Percentiles rank a stretch among this genome's conserved stretches.
phyloP scores from a whole-genome alignment of 441 rosid species.

The Jatropha multifida region DNA sequence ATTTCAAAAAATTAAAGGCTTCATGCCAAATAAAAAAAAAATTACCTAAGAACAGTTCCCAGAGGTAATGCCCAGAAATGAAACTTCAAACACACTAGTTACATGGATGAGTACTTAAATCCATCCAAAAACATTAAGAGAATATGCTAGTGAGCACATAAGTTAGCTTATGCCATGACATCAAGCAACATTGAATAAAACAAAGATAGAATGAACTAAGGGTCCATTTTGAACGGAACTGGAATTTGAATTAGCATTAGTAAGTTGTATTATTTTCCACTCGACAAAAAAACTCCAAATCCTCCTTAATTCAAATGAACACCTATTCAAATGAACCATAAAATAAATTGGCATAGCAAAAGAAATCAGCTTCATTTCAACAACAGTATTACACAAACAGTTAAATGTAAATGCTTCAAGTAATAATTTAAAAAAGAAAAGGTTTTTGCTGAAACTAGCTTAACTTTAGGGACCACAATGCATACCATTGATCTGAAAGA shows the following conservation, averaged over 20 bases:
- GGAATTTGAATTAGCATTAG: no score
- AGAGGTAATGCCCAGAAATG: not conserved
- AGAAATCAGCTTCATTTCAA: not conserved
- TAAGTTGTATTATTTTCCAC: no score
- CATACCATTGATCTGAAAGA: constrained; percentile 83
- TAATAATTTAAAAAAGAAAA: not conserved
- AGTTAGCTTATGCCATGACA: not conserved
- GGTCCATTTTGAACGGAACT: no score
- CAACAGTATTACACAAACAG: not conserved
- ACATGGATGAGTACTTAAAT: not conserved
- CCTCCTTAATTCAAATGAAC: no score
- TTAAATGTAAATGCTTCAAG: not conserved
- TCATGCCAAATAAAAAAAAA: not conserved
- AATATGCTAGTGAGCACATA: not conserved
- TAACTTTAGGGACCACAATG: not conserved
- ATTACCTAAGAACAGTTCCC: not conserved
- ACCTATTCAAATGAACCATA: no score
- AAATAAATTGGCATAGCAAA: no score
- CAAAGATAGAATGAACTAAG: no score
- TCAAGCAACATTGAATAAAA: no score
- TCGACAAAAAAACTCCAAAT: no score
- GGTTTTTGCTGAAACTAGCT: not conserved
- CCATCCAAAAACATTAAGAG: not conserved
- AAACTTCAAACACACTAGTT: not conserved
- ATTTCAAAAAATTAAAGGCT: not conserved